Evolutionary conservation across 257 asterid species (phyloP).

Genomic region (Cordia subcordata): DNA sequence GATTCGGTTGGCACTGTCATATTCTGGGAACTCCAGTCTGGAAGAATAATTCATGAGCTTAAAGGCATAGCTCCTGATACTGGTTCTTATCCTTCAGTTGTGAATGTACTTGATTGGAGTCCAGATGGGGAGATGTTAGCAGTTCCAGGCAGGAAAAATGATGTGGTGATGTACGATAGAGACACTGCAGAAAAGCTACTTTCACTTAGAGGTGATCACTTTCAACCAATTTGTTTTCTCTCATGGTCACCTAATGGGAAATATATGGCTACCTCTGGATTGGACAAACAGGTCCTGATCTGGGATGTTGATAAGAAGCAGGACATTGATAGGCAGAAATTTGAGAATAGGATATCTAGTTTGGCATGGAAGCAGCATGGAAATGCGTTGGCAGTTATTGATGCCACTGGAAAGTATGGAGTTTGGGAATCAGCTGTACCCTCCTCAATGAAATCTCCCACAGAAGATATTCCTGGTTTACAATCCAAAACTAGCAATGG

Average conservation of each 20-base stretch:
- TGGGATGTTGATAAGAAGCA: conserved; percentile 95
- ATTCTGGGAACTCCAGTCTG: conserved; percentile 90
- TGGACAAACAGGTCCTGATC: conserved; percentile 75
- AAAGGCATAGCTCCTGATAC: conserved; percentile 76
- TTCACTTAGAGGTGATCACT: conserved; percentile 90
- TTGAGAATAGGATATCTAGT: conserved; percentile 61
- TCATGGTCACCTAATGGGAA: conserved; percentile 99
- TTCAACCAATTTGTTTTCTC: conserved; percentile 70
- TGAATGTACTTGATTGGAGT: conserved; percentile 81
- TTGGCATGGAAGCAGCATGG: conserved; percentile 97
- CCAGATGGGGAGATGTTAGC: conserved; percentile 96
- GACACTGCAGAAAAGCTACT: conserved; percentile 88
- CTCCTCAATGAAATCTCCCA: conserved; percentile 89
- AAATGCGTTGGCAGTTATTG: conserved; percentile 85
- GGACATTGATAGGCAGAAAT: conserved; percentile 90
- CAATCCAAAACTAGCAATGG: conserved; percentile 52
- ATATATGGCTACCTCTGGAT: conserved; percentile 91
- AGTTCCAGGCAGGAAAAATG: conserved; percentile 90
- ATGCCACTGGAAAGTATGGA: conserved; percentile 78
- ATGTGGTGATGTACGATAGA: conserved; percentile 90
- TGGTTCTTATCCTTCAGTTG: conserved; percentile 44
- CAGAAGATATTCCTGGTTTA: conserved; percentile 68
- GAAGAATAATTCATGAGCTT: conserved; percentile 67
- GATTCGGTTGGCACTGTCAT: conserved; percentile 86
- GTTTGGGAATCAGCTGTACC: conserved; percentile 93